Conservation (phyloP, 1,284 basidiomycete genomes). For the Leccinum griseonigrum region DNA sequence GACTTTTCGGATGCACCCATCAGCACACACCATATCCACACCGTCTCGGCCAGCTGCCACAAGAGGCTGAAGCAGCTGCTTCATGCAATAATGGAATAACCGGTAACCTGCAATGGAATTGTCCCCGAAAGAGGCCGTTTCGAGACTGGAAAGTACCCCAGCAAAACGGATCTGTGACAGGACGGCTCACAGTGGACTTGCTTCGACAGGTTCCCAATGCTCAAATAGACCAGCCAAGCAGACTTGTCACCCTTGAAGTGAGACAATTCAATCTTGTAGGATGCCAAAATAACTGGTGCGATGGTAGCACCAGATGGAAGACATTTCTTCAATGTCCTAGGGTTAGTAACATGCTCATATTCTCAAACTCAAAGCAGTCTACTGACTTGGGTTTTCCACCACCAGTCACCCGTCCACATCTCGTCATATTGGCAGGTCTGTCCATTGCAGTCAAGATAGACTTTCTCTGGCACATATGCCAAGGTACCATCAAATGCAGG, state of each 20-base stretch:
- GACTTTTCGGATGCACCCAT: background rate
- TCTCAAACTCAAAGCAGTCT: background rate
- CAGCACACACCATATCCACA: background rate
- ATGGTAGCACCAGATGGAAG: background rate
- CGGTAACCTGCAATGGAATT: background rate
- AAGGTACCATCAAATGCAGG: background rate
- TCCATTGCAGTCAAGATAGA: background rate
- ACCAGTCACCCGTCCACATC: conserved; percentile 1
- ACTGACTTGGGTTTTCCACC: conserved; percentile 2
- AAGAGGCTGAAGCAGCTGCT: background rate
- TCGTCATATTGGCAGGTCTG: background rate
- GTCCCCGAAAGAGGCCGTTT: background rate
- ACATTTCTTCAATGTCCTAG: background rate
- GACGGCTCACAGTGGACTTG: background rate
- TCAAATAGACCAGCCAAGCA: background rate
- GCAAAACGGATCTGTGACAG: background rate
- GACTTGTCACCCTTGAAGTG: background rate
- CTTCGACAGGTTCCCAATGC: background rate
- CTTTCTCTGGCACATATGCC: background rate
- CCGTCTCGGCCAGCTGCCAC: background rate
- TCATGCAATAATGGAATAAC: background rate
- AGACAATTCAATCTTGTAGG: background rate
- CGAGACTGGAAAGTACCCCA: background rate
- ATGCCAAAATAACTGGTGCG: background rate
- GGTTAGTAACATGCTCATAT: background rate